phyloP scores from a whole-genome alignment of 2,329 filamentous ascomycete genomes.

The Dactylella cylindrospora region DNA sequence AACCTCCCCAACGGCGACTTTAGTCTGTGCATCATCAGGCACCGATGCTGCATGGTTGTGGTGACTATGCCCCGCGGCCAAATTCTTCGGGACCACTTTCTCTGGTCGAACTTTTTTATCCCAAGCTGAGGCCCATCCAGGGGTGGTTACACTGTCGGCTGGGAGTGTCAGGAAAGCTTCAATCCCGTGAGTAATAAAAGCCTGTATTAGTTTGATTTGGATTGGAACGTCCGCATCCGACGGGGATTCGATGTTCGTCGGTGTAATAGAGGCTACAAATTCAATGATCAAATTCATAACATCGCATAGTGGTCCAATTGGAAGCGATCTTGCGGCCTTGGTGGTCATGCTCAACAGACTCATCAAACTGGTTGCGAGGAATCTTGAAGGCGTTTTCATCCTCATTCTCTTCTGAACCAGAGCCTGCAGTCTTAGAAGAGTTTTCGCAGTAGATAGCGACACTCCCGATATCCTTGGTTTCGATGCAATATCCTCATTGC shows the following conservation, averaged over 20 bases:
- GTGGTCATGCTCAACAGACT: constrained; percentile 38
- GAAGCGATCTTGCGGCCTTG: constrained; percentile 32
- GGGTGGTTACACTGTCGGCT: constrained; percentile 25
- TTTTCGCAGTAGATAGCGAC: constrained; percentile 27
- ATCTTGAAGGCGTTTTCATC: constrained; percentile 33
- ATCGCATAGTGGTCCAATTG: constrained; percentile 14
- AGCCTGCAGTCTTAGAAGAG: constrained; percentile 31
- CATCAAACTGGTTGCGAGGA: constrained; percentile 40
- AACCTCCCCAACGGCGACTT: constrained; percentile 26
- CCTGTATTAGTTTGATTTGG: constrained; percentile 34
- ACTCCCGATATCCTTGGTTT: constrained; percentile 26
- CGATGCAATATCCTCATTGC: constrained; percentile 10
- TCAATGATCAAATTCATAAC: constrained; percentile 30
- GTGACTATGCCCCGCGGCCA: neutral
- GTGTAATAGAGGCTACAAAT: constrained; percentile 23
- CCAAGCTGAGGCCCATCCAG: constrained; percentile 26
- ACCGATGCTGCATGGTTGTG: neutral
- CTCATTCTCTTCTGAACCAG: constrained; percentile 34
- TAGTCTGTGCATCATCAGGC: constrained; percentile 12
- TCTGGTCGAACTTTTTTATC: constrained; percentile 36
- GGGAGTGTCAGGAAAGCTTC: constrained; percentile 32
- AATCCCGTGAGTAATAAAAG: constrained; percentile 41
- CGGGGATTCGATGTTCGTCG: constrained; percentile 1
- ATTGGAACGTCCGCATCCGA: constrained; percentile 27
- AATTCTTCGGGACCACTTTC: constrained; percentile 25